Base-by-base conservation (phyloP, 495 filamentous ascomycete species). In the Schizothecium vesticola region DNA sequence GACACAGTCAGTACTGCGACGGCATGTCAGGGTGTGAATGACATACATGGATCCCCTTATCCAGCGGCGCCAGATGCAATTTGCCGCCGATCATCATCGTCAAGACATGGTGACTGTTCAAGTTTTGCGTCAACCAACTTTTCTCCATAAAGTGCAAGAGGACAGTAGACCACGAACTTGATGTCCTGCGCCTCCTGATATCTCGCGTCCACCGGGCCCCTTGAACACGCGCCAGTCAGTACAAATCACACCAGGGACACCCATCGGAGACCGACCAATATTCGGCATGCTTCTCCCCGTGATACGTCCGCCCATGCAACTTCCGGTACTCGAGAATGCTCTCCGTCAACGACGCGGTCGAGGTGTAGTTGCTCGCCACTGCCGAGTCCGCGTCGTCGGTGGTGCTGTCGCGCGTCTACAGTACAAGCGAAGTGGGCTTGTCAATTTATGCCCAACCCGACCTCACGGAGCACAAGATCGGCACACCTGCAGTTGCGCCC, bases 311-410 rank as follows among this genome's bases (percentile, higher is more conserved):
- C 31, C 77, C 79, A 43, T 80, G 71, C 16, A 81, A 63, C 12
- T 72, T 76, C 12, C 79, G 69, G 64, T 83, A 83, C 29, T 83
- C 74, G 19, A 80, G 68, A 13, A 85, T 80, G 33, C 76, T 81
- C 0, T 79, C 78, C n/a, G 76, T 76, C 12, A 85, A 65, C 19
- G 82, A 84, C 2, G 79, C 80, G 19, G 83, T 85, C 56, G 64
- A 65, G 64, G 13, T 26, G 57, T 11, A 19, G 16, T 59, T 26
- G 24, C 57, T 59, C 10, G 57, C 57, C 3, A 59, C 10, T 0
- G 57, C 57, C 11, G 57, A 59, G 24, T 59, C 57, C 3, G 11
- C 57, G 21, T 59, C 57, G 6, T 59, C 57, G 16, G 43, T n/a
- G 19, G n/a, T 23, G 57, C 57, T 23, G 16, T 23, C 24, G 22